A percentile compares a stretch with the other conserved stretches of the same genome.
These are phyloP conservation scores for Aspergillus phoenicis DNA, from an alignment of 2,329 filamentous ascomycete species.

Conservation along the genomic window DNA sequence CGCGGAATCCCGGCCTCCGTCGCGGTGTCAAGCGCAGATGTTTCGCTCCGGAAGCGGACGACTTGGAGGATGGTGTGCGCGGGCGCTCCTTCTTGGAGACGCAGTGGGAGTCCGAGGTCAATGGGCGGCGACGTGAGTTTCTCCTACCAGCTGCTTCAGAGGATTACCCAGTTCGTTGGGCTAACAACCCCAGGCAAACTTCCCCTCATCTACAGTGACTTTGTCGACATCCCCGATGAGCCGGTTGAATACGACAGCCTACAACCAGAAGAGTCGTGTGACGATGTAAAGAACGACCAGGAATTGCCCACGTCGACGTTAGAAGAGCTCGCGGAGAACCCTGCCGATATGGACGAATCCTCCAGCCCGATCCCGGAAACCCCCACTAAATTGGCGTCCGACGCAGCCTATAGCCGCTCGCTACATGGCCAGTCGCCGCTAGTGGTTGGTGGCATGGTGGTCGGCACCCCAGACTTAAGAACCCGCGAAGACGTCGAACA, in stretches of 20 bases:
- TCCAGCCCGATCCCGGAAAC: slow-evolving; percentile 16
- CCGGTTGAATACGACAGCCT: slow-evolving; percentile 16
- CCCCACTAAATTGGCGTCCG: slow-evolving; percentile 13
- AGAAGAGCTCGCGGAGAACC: slow-evolving; percentile 14
- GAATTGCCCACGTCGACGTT: slow-evolving; percentile 24
- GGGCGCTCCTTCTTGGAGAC: slow-evolving; percentile 45
- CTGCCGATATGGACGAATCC: slow-evolving; percentile 20
- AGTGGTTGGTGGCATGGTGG: slow-evolving; percentile 8
- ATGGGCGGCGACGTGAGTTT: slow-evolving; percentile 33
- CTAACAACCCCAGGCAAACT: slow-evolving; percentile 27
- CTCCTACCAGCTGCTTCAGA: too few relatives aligned
- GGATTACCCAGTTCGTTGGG: not conserved
- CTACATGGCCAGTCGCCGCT: slow-evolving; percentile 24
- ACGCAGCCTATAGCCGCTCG: slow-evolving; percentile 23
- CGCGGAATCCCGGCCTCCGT: slow-evolving; percentile 29
- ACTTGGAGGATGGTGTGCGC: slow-evolving; percentile 15
- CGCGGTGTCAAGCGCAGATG: slow-evolving; percentile 43
- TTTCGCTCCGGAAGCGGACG: slow-evolving; percentile 22
- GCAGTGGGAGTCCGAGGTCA: slow-evolving; percentile 42
- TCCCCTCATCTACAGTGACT: slow-evolving; percentile 16
- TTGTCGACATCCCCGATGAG: slow-evolving; percentile 16
- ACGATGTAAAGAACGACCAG: slow-evolving; percentile 11
- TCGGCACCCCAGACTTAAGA: slow-evolving; percentile 20
- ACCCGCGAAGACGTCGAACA: slow-evolving; percentile 8
- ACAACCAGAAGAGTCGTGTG: slow-evolving; percentile 7